Base-by-base conservation (phyloP, 2,329 filamentous ascomycete genomes). In the Aureobasidium sp. region DNA sequence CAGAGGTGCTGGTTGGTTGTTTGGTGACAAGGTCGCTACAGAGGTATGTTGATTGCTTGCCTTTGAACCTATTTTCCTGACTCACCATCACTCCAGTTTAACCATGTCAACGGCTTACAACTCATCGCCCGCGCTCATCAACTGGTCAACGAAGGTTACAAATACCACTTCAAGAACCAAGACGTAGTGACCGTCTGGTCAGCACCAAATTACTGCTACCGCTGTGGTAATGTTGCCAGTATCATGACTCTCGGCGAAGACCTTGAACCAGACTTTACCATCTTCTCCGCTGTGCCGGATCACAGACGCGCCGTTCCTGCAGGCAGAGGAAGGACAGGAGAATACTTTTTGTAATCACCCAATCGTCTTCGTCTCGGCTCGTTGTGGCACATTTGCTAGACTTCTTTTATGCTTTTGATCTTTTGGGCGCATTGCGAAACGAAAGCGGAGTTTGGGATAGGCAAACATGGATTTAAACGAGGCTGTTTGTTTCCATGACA, bases 131-230 rank as follows among this genome's bases (percentile, higher is more conserved):
- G 86, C 68, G 86, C 86, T 13, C 86, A 90, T 75, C 86, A 90
- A 70, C 78, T 90, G 23, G 87, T 89, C 64, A 89, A 89, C 67
- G 86, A 90, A 74, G 86, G 86, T 61, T 90, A 88, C 77, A 89
- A 89, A 84, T 97, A 95, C 73, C 93, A 97, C 72, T 97, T 97
- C 75, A 82, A 88, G 58, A 89, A 96, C 73, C 93, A 94, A 76
- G 95, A 95, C 13, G 92, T 96, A 43, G 92, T 96, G 19, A 88
- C 85, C 1, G 85, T 88, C 25, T 88, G 85, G 93, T 95, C 89
- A 0, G 92, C 92, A 10, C 92, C 92, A 0, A 96, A 96, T 73
- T 96, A 96, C 78, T 96, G 92, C 77, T 96, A 96, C 76, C 85
- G 90, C 64, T 96, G 92, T 70, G 92, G 92, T 59, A 97, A 97